A percentile compares a stretch with the other conserved stretches of the same genome.
Conservation (phyloP, 2,329 filamentous ascomycete species). For the Pseudogymnoascus verrucosus region DNA sequence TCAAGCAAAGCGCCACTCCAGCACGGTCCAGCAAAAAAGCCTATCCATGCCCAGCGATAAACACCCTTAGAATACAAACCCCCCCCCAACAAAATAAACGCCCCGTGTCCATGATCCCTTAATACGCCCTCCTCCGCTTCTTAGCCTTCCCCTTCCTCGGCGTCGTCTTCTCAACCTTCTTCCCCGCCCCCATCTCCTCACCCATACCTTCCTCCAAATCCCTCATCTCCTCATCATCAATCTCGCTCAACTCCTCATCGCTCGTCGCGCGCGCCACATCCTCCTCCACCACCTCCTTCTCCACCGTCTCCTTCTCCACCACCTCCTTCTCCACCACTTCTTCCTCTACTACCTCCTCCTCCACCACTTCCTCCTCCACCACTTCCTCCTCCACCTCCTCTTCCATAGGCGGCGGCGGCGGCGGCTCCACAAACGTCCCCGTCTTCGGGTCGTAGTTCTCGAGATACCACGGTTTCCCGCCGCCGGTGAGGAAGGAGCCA, state of each 20-base stretch:
- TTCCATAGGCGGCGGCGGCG: background rate
- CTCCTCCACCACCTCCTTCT: constrained; percentile 65
- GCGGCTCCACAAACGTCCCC: background rate
- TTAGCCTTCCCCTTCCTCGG: constrained; percentile 13
- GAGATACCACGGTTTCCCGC: constrained; percentile 84
- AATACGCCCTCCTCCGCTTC: constrained; percentile 16
- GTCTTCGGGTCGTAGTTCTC: constrained; percentile 60
- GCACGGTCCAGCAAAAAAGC: background rate
- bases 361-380: background rate
- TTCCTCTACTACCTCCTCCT: background rate
- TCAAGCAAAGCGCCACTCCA: background rate
- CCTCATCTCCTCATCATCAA: constrained; percentile 83
- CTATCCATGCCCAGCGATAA: background rate
- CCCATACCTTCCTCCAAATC: constrained; percentile 42
- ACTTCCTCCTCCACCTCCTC: background rate
- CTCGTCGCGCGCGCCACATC: constrained; percentile 67
- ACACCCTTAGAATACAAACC: background rate
- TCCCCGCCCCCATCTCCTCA: constrained; percentile 11
- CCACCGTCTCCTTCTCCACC: constrained; percentile 73
- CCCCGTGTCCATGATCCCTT: background rate
- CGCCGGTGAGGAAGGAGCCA: constrained; percentile 52
- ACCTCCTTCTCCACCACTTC: constrained; percentile 23
- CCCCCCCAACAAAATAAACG: background rate
- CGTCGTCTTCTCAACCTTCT: background rate
- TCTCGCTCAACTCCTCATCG: constrained; percentile 73